These are phyloP conservation scores for Pholiota adiposa DNA, from an alignment of 1,284 basidiomycete species.

Conservation along the genomic window DNA sequence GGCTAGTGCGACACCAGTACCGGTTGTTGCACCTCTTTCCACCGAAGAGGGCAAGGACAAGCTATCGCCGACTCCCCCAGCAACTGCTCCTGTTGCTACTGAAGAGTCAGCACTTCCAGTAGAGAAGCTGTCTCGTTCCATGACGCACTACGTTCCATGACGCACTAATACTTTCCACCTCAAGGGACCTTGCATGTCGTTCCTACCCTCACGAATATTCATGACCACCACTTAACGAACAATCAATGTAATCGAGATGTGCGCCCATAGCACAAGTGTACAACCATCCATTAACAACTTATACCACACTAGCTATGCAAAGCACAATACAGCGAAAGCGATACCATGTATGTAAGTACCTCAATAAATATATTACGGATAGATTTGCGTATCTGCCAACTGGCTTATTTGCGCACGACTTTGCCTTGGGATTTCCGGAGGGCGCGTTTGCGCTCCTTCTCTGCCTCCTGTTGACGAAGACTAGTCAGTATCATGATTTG, in stretches of 20 bases:
- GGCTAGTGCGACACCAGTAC: constrained; percentile 7
- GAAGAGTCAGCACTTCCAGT: neutral
- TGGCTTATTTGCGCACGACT: constrained; percentile 46
- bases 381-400: neutral
- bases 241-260: neutral
- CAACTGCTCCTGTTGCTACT: neutral
- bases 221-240: neutral
- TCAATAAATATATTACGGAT: constrained; percentile 25
- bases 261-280: neutral
- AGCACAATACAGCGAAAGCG: constrained; percentile 20
- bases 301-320: constrained; percentile 11
- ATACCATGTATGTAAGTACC: no score
- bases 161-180: neutral
- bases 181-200: neutral
- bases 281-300: constrained; percentile 13
- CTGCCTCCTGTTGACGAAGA: constrained; percentile 52
- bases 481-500: constrained; percentile 6
- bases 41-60: neutral
- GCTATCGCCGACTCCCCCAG: neutral
- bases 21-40: neutral
- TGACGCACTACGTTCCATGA: constrained; percentile 3
- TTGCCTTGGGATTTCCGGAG: constrained; percentile 74
- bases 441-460: constrained; percentile 75
- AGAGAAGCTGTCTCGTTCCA: constrained; percentile 4
- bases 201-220: neutral